Base-by-base conservation (phyloP, 495 filamentous ascomycete genomes). In the Tuber calosporum region DNA sequence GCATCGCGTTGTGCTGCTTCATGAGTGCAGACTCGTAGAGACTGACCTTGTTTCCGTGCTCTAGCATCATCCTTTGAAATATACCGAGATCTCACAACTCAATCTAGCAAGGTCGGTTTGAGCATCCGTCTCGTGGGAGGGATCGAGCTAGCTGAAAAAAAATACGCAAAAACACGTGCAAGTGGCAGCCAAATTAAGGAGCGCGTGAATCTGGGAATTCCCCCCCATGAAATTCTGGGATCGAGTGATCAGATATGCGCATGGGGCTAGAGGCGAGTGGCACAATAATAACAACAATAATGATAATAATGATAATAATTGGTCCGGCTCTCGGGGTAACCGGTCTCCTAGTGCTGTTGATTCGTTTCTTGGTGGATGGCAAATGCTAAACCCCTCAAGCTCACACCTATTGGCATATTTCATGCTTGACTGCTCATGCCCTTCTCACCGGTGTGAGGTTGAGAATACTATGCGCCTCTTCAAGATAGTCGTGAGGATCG, bases 381-480 rank as follows among this genome's bases (percentile, higher is more conserved):
- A 66, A 68, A 41, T 75, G 66, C 69, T 70, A 86, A 73, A 77
- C 83, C 37, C 72, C 81, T 11, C 69, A 81, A 82, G 86, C 87
- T 6, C 88, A 89, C 88, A 89, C 69, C 86, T 88, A 41, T 87
- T 95, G 71, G 89, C 91, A 3, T 93, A 91, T 76, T 83, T 88
- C 38, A 83, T 97, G 74, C 82, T 97, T 53, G 90, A 89, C 40
- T 82, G 86, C 58, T 89, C 88, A 38, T 86, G 88, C 75, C 83
- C 82, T 67, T 81, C 75, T 71, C 75, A 81, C 71, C 80, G 77
- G 74, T 81, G 72, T 43, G 78, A 77, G 26, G 70, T 76, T 70
- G 78, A 80, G 42, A 84, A 88, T 67, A 82, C 85, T 70, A 70
- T 89, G 69, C 86, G 89, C 73, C 80, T 91, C 72, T 83, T 93